A percentile compares a stretch with the other conserved stretches of the same genome.
These are phyloP conservation scores for Aspergillus persii DNA, from an alignment of 2,329 filamentous ascomycete genomes.

Conservation along the genomic window DNA sequence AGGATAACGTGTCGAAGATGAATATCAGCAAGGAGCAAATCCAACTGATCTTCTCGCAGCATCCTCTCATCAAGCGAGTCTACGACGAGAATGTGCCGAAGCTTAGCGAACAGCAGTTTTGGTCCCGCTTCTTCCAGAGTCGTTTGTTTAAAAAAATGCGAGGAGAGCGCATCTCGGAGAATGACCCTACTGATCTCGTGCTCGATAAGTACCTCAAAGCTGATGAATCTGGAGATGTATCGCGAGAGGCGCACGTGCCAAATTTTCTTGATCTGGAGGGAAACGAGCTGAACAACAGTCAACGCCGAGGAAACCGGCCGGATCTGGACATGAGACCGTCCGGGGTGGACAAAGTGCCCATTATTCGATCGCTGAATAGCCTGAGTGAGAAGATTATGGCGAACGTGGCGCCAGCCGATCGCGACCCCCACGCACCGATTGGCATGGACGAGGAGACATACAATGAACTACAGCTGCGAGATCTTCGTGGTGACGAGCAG, in stretches of 20 bases:
- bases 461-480: conserved; percentile 71
- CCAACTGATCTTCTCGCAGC: conserved; percentile 86
- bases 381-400: conserved; percentile 92
- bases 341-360: conserved; percentile 73
- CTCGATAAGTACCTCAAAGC: conserved; percentile 82
- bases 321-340: conserved; percentile 85
- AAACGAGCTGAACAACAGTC: conserved; percentile 93
- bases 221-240: conserved; percentile 58
- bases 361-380: conserved; percentile 83
- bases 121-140: conserved; percentile 91
- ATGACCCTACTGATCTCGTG: conserved; percentile 71
- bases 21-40: conserved; percentile 91
- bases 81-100: conserved; percentile 93
- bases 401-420: conserved; percentile 76
- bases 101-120: conserved; percentile 77
- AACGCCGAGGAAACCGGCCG: conserved; percentile 79
- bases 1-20: conserved; percentile 72
- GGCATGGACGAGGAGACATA: conserved; percentile 72
- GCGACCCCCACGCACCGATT: conserved; percentile 62
- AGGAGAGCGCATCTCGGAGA: conserved; percentile 79
- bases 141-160: conserved; percentile 86
- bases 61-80: conserved; percentile 82
- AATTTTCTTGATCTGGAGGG: conserved; percentile 89
- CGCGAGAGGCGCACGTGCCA: conserved; percentile 65
- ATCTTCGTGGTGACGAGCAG: conserved; percentile 71